Base-by-base conservation (phyloP, 2,329 filamentous ascomycete species). In the Lecanicillium sp. region DNA sequence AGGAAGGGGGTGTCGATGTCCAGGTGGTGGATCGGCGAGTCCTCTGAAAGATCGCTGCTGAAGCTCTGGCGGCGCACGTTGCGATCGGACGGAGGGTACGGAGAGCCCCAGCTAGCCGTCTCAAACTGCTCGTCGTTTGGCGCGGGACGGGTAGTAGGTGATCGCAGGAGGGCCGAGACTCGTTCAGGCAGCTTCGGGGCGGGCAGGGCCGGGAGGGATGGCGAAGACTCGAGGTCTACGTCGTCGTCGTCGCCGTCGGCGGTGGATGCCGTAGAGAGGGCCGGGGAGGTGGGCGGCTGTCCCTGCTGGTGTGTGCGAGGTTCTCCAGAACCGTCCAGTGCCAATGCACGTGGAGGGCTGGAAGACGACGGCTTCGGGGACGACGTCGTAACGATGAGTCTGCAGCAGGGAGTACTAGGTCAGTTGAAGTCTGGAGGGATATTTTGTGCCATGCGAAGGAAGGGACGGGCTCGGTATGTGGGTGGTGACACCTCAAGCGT, bases 51-150 rank as follows among this genome's bases (percentile, higher is more conserved):
- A 57, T 75, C 79, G 63, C 79, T 83, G 60, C 76, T 77, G 54
- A 73, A 70, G 56, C 77, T 80, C 52, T 71, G 67, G 46, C 67
- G 67, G 44, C 73, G 73, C 47, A 75, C 68, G 51, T 74, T 66
- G 56, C 63, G 65, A 49, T 78, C 84, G 32, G 84, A 77, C 52
- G 76, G 77, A 48, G 86, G 83, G 68, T 95, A 95, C 19, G 90
- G 90, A 46, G 90, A 95, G 49, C 90, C 90, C 90, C 90, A 95
- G 63, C 85, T 90, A 41, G 89, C 85, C 39, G 88, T 93, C 52
- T 75, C 74, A 64, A 78, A 81, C 50, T 65, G 67, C 35, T 59
- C 61, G 43, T 71, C 69, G 20, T 47, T 52, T 51, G 52, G 54
- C 41, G 19, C n/a, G n/a, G n/a, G n/a, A n/a, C n/a, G n/a, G 40